Evolutionary conservation across 495 filamentous ascomycete species (phyloP).

Genomic region (Penicillium psychrofluorescens): DNA sequence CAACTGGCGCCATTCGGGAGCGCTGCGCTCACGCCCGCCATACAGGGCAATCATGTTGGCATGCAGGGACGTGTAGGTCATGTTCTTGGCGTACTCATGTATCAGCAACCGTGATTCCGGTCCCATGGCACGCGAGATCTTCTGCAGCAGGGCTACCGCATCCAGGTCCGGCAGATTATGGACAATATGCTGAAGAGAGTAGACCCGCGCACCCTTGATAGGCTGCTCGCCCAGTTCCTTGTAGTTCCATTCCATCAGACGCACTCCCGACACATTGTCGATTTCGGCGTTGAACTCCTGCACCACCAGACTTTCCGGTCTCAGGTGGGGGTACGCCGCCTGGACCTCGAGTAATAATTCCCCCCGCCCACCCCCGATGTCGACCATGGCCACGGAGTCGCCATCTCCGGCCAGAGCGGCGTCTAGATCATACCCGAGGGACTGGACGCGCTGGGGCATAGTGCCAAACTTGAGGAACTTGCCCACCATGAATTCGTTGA

Average conservation of each 20-base stretch:
- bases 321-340: constrained; percentile 29
- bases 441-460: constrained; percentile 20
- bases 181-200: constrained; percentile 36
- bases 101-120: constrained; percentile 38
- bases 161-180: constrained; percentile 38
- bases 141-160: constrained; percentile 30
- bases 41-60: constrained; percentile 30
- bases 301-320: constrained; percentile 33
- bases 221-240: constrained; percentile 25
- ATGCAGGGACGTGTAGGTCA: constrained; percentile 24
- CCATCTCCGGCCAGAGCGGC: constrained; percentile 18
- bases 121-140: constrained; percentile 35
- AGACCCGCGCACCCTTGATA: constrained; percentile 30
- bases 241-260: constrained; percentile 29
- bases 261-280: constrained; percentile 16
- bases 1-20: constrained; percentile 24
- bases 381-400: constrained; percentile 33
- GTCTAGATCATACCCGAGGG: constrained; percentile 23
- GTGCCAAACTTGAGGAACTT: constrained; percentile 28
- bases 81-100: constrained; percentile 31
- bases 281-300: constrained; percentile 37
- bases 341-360: constrained; percentile 42
- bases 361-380: constrained; percentile 48
- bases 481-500: constrained; percentile 35
- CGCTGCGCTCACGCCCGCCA: constrained; percentile 27